Percentiles rank a stretch among this genome's conserved stretches.
Evolutionary conservation across 2,329 filamentous ascomycete species (phyloP).

Genomic region (Pestalotiopsis sp.): DNA sequence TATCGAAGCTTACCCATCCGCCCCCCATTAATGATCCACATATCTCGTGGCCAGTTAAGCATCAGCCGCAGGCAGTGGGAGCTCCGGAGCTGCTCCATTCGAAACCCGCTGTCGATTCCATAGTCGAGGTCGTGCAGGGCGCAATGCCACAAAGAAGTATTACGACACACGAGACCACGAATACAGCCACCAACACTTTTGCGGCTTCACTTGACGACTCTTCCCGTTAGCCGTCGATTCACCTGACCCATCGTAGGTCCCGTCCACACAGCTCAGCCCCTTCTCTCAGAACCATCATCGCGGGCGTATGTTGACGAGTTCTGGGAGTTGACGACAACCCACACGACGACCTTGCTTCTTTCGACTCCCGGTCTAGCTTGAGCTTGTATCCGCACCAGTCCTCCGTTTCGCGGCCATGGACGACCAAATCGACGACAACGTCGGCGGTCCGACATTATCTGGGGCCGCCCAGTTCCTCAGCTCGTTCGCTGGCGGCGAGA

Average conservation of each 20-base stretch:
- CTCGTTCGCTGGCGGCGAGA: conserved; percentile 56
- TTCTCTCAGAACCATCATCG: conserved; percentile 12
- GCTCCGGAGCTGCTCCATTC: conserved; percentile 1
- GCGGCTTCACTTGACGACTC: neutral
- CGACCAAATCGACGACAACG: conserved; percentile 38
- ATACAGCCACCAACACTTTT: neutral
- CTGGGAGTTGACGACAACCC: neutral
- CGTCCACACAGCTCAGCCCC: neutral
- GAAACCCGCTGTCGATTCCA: neutral
- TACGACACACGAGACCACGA: conserved; percentile 8
- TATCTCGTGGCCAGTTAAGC: neutral
- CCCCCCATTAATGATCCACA: neutral
- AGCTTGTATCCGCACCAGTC: neutral
- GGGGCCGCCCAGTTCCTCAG: conserved; percentile 41
- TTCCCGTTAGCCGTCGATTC: neutral
- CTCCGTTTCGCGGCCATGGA: conserved; percentile 34
- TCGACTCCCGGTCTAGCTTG: neutral
- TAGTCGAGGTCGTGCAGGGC: neutral
- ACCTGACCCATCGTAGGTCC: neutral
- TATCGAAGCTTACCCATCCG: neutral
- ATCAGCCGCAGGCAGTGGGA: neutral
- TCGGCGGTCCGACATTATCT: conserved; percentile 36
- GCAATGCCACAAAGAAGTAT: neutral
- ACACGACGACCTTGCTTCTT: neutral
- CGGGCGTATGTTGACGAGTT: conserved; percentile 18